Evolutionary conservation across 371 early-diverging fungal genomes (phyloP), one percentile per base, ranked within the genome.

Genomic region (Sporodiniella umbellata): DNA sequence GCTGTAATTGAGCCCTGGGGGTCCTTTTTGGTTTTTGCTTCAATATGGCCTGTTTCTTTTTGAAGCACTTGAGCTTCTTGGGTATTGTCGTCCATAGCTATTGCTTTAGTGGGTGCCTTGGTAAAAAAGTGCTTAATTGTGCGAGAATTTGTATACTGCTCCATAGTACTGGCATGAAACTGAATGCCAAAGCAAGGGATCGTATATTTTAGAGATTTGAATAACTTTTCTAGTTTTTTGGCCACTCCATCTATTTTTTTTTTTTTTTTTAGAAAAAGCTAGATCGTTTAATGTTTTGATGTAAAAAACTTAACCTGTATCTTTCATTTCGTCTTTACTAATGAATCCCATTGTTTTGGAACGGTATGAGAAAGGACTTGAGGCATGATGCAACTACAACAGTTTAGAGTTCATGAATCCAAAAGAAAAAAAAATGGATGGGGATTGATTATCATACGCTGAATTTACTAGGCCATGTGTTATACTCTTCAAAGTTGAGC

Each of bases 381-480:
- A 35, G 12, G 49, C 44, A 17, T 43, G 50, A 18, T 56, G 56
- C n/a, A 55, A 11, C 55, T 56, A 40, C 7, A 7, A n/a, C 15
- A 37, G 6, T 11, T 37, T 37, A n/a, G 17, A 15, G 15, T n/a
- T 11, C 15, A 6, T 40, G 17, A 40, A 18, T 8, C 17, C 18
- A 23, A 6, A 40, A 40, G 42, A 6, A 40, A 0, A 38, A 38
- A 38, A 18, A 1, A 15, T 38, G 18, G 10, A 31, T 4, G n/a
- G 21, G 10, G 11, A 42, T 1, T 14, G n/a, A 8, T n/a, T 39
- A 8, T 44, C 51, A 26, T 49, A 80, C 72, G 21, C 62, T 33
- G 6, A 83, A 40, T 0, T 65, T 72, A 40, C 61, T 77, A 3
- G 85, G 84, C 84, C 83, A 84, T 18, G 77, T 55, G 4, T 40